Evolutionary conservation across 805 yeast genomes (phyloP), one percentile per base, ranked within the genome.

Genomic region (Scheffersomyces amazonensis): DNA sequence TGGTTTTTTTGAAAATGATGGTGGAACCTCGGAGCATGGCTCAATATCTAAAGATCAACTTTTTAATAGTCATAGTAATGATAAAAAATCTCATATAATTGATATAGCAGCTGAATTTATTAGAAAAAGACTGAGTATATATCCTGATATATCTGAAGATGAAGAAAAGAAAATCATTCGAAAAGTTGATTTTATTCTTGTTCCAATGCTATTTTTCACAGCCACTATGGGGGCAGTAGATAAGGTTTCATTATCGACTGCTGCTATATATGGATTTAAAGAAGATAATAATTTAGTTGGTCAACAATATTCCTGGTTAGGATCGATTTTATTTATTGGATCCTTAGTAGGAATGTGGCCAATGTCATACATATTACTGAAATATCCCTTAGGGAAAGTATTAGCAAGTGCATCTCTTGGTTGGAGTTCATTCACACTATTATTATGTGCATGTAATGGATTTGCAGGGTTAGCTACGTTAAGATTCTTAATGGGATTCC

Each of bases 401-500:
- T 44, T 60, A 5, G 53, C 57, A 2, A 17, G 23, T 11, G 35
- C 60, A 31, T 58, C 58, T 7, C 18, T 43, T 18, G 11, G 21
- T 10, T 48, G 55, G 54, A 41, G 54, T 8, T 17, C 28, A 2
- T 34, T 48, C 29, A 44, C 52, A 2, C 37, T 50, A 28, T 37
- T 45, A 16, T 29, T 41, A 32, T 37, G 33, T 24, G 53, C 45
- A 8, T 45, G 53, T 30, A 23, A 38, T 12, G 33, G 30, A 19
- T 53, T 40, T 35, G 49, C 40, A 10, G 43, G 46, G 5, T 35
- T 53, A 11, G 36, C 51, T 16, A 50, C 36, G 8, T 25, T 50
- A n/a, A 39, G 57, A 28, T 42, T 53, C 29, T 21, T 53, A 2
- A 41, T 49, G 51, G 59, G 67, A 16, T 32, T 66, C 9, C 47